A percentile compares a stretch with the other conserved stretches of the same genome.
Conservation (phyloP, 495 filamentous ascomycete genomes). For the Jackrogersella minutella region DNA sequence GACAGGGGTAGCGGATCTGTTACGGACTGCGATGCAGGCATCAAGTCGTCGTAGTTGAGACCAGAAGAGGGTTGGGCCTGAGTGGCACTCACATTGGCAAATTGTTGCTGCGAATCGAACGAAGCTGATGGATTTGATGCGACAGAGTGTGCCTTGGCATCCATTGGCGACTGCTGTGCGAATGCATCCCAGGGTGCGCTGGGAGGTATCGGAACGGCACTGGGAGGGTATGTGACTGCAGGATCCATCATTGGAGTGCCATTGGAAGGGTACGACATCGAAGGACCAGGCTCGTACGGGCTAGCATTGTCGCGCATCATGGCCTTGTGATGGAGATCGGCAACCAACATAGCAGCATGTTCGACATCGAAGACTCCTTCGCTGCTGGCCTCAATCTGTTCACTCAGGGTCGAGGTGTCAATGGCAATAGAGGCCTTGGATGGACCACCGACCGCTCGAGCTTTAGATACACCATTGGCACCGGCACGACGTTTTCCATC, state of each 20-base stretch:
- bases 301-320: slow-evolving; percentile 68
- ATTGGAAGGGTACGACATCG: slow-evolving; percentile 76
- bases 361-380: slow-evolving; percentile 97
- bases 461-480: slow-evolving; percentile 67
- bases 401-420: slow-evolving; percentile 81
- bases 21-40: slow-evolving; percentile 71
- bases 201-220: slow-evolving; percentile 80
- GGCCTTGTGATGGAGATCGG: slow-evolving; percentile 97
- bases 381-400: slow-evolving; percentile 93
- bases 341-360: slow-evolving; percentile 98
- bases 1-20: slow-evolving; percentile 74
- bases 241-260: slow-evolving; percentile 72
- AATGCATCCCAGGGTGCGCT: slow-evolving; percentile 75
- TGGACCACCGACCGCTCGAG: slow-evolving; percentile 70
- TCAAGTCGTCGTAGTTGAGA: slow-evolving; percentile 66
- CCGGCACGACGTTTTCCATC: slow-evolving; percentile 89
- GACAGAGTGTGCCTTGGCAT: slow-evolving; percentile 74
- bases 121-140: slow-evolving; percentile 68
- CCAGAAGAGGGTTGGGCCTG: slow-evolving; percentile 70
- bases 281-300: slow-evolving; percentile 72
- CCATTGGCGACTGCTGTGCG: slow-evolving; percentile 66
- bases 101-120: slow-evolving; percentile 71
- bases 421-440: slow-evolving; percentile 84
- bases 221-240: slow-evolving; percentile 72
- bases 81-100: slow-evolving; percentile 61